Evolutionary conservation across 176 grass and related monocot genomes (phyloP).

Genomic region (Miscanthus lutarioriparius): DNA sequence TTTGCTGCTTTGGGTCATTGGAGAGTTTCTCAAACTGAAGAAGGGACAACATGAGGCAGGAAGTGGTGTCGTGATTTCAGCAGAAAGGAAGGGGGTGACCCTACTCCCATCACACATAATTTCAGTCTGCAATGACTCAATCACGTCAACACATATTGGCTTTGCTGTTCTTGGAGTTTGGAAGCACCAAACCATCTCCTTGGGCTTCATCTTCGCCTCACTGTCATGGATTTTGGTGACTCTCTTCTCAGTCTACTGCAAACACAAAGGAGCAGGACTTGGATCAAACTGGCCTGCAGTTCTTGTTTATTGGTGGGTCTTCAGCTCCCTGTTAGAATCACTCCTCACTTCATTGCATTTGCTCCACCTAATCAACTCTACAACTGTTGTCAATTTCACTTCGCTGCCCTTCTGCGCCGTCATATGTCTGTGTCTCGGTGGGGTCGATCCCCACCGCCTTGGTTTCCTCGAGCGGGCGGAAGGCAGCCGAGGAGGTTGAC

Average conservation of each 20-base stretch:
- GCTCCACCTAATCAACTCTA: slow-evolving; percentile 11
- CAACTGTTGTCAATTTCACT: slow-evolving; percentile 34
- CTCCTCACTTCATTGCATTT: slow-evolving; percentile 39
- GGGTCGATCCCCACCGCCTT: too few relatives aligned
- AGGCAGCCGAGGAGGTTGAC: too few relatives aligned
- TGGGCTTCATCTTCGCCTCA: slow-evolving; percentile 37
- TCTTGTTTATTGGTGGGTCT: slow-evolving; percentile 67
- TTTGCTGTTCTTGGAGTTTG: slow-evolving; percentile 34
- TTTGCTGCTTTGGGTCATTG: slow-evolving; percentile 48
- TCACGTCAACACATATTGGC: slow-evolving; percentile 36
- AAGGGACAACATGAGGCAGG: neutral
- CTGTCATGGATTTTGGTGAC: slow-evolving; percentile 56
- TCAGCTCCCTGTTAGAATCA: slow-evolving; percentile 48
- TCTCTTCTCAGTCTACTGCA: slow-evolving; percentile 42
- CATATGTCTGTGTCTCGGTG: slow-evolving; percentile 51
- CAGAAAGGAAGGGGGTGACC: neutral
- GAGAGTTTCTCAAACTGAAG: slow-evolving; percentile 20
- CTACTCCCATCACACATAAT: slow-evolving; percentile 18
- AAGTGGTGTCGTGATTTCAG: neutral
- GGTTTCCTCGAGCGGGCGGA: too few relatives aligned
- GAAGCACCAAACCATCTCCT: slow-evolving; percentile 13
- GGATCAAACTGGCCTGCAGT: slow-evolving; percentile 46
- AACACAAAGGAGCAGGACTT: slow-evolving; percentile 22
- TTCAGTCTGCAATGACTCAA: slow-evolving; percentile 32
- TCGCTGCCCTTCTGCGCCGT: slow-evolving; percentile 40